Percentiles rank a stretch among this genome's conserved stretches.
Conservation (phyloP, 768 basidiomycete genomes). For the Mycena capillaripes region DNA sequence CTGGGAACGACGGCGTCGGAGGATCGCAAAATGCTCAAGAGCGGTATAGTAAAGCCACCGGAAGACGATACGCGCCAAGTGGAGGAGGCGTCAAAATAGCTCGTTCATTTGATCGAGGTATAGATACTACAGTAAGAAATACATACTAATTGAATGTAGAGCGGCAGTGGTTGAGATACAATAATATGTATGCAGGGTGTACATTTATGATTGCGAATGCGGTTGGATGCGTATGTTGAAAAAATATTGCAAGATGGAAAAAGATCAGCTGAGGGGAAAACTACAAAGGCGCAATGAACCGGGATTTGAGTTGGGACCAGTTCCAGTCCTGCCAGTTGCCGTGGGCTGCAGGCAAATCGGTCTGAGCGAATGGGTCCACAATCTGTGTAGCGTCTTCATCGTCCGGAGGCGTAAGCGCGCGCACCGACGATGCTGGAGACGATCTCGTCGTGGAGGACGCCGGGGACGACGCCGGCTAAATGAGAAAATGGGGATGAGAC, state of each 20-base stretch:
- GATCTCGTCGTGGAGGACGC: constrained; percentile 8
- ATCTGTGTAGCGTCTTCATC: background rate
- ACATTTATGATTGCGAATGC: constrained; percentile 8
- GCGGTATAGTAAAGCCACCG: constrained; percentile 70
- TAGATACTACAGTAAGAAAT: constrained; percentile 17
- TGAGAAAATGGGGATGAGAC: background rate
- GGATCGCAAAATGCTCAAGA: constrained; percentile 70
- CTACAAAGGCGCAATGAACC: background rate
- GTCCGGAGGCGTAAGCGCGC: constrained; percentile 27
- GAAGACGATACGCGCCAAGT: constrained; percentile 50
- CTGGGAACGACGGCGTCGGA: constrained; percentile 53
- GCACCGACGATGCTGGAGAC: constrained; percentile 20
- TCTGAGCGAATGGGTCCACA: background rate
- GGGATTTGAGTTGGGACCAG: constrained; percentile 49
- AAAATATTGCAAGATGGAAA: background rate
- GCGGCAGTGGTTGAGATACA: constrained; percentile 7
- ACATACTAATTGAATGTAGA: constrained; percentile 18
- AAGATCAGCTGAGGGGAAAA: background rate
- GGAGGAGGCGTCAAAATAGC: constrained; percentile 9
- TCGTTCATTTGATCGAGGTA: background rate
- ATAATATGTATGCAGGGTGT: constrained; percentile 2
- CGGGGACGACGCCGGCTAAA: background rate
- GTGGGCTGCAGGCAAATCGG: background rate
- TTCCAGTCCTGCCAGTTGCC: constrained; percentile 56
- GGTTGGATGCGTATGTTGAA: background rate